Conservation (phyloP, 805 yeast genomes). For the Saccharomycopsis babjevae region DNA sequence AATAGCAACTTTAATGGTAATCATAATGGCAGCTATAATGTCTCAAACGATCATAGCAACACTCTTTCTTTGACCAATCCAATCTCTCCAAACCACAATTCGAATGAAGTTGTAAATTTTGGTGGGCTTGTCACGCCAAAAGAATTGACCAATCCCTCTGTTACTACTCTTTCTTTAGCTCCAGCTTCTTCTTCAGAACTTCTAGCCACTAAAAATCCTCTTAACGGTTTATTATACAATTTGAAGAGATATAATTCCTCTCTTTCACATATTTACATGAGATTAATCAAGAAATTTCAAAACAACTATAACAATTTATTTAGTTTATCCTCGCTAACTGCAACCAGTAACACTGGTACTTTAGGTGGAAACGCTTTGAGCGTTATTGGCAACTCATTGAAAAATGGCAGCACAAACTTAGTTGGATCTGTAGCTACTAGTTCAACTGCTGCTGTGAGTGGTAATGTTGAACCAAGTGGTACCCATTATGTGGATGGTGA, state of each 20-base stretch:
- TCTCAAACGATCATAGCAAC: neutral
- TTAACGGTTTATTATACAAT: slow-evolving; percentile 4
- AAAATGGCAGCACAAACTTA: neutral
- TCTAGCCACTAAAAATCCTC: slow-evolving; percentile 2
- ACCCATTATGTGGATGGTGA: neutral
- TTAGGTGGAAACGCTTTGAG: neutral
- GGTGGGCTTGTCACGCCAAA: neutral
- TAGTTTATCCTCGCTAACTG: slow-evolving; percentile 6
- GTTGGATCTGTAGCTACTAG: neutral
- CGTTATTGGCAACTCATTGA: neutral
- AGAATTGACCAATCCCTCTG: neutral
- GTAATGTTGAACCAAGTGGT: neutral
- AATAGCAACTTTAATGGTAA: neutral
- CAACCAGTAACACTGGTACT: neutral
- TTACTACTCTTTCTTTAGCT: neutral
- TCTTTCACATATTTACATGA: slow-evolving; percentile 5
- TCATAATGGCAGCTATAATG: neutral
- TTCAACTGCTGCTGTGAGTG: neutral
- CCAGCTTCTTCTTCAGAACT: neutral
- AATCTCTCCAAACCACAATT: neutral
- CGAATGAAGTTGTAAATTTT: neutral
- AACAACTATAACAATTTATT: slow-evolving; percentile 13
- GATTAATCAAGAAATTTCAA: slow-evolving; percentile 12
- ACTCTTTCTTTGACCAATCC: neutral
- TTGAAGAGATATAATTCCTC: slow-evolving; percentile 4